phyloP scores from a whole-genome alignment of 2,329 filamentous ascomycete genomes.

The Trichocomaceae sp. region DNA sequence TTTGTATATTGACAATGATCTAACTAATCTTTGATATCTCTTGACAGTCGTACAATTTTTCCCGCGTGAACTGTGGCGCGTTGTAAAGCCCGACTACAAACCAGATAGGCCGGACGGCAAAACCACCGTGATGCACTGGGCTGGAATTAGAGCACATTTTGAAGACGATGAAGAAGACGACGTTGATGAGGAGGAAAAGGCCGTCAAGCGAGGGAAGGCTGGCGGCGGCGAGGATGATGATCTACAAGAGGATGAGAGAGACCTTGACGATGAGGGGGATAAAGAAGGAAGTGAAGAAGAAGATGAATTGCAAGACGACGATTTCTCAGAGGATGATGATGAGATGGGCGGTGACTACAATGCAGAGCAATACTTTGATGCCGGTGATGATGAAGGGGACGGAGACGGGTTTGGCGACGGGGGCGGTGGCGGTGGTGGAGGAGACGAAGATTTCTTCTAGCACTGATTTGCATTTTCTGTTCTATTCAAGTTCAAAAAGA shows the following conservation, averaged over 20 bases:
- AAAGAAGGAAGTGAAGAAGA: conserved; percentile 42
- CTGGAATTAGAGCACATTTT: conserved; percentile 32
- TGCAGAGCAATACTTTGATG: conserved; percentile 59
- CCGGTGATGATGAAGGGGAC: conserved; percentile 49
- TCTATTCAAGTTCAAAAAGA: background rate
- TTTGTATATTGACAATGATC: background rate
- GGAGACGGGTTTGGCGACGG: conserved; percentile 52
- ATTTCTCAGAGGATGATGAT: conserved; percentile 56
- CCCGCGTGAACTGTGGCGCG: conserved; percentile 51
- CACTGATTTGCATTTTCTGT: conserved; percentile 24
- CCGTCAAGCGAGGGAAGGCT: conserved; percentile 27
- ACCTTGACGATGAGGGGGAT: conserved; percentile 38
- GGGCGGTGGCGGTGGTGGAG: conserved; percentile 48
- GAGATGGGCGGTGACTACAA: conserved; percentile 57
- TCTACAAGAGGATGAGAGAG: conserved; percentile 17
- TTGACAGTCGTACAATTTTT: conserved; percentile 50
- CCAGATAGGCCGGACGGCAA: conserved; percentile 27
- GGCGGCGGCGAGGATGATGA: conserved; percentile 26
- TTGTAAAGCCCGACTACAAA: conserved; percentile 45
- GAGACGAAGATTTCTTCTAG: conserved; percentile 40
- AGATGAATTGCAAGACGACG: conserved; percentile 51
- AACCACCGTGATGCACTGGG: conserved; percentile 18
- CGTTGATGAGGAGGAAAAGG: conserved; percentile 21
- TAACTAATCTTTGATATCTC: background rate
- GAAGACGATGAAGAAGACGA: conserved; percentile 43